Base-by-base conservation (phyloP, 768 basidiomycete species). In the Melanogaster broomeanus region DNA sequence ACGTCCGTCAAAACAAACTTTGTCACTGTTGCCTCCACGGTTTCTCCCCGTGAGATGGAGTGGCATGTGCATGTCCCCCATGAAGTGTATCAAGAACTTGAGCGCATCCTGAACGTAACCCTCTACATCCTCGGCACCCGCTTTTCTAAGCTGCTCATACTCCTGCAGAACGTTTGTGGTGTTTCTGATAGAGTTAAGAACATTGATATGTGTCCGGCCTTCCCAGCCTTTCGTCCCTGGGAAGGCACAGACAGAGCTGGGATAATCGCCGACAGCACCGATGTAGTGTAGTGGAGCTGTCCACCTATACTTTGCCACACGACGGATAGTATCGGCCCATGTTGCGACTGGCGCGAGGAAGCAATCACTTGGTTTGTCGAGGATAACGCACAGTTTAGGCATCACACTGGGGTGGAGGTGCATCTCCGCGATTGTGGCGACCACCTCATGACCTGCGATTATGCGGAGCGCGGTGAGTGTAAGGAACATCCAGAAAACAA, bases 11-110 rank as follows among this genome's bases (percentile, higher is more conserved):
- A 90, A 97, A 12, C 72, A 61, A 24, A 94, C 90, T 60, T 84
- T 84, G 55, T 78, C 80, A 6, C 80, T 80, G 63, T 98, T 98
- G 1, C 95, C 96, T 5, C 96, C 96, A 27, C 90, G 78, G 59
- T 93, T 84, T 16, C 93, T 77, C 2, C 91, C 91, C 0, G 89
- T 89, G 33, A 99, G 78, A 67, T 99, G 96, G 48, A 99, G 73
- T 5, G 96, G 96, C 80, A 88, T 85, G 61, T 97, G 96, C 77
- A 96, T 76, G 66, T 98, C 96, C 0, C 96, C 94, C 11, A 97
- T 48, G 60, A 93, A 98, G 68, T 99, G 97, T 27, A 95, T 80
- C 28, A 99, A 74, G 74, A 97, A 99, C 67, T 90, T 89, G 60
- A 98, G 75, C 2, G 96, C 90, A 60, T 93, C 89, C 61, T 87